phyloP scores from a whole-genome alignment of 176 grass and related monocot genomes.

The Eremochloa ophiuroides region DNA sequence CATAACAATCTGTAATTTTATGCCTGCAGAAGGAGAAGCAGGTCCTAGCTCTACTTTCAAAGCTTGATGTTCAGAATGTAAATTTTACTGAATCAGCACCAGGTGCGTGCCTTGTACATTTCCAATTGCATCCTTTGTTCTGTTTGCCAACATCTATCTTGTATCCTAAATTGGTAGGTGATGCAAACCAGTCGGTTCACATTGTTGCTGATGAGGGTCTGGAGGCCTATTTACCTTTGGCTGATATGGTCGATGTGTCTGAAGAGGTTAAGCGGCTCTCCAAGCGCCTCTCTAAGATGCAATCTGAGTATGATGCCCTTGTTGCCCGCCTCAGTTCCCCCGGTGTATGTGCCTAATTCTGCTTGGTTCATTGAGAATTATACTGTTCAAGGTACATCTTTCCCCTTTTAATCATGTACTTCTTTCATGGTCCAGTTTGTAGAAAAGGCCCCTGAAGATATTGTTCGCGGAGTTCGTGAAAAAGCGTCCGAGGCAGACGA shows the following conservation, averaged over 20 bases:
- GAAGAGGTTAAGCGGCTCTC: constrained; percentile 80
- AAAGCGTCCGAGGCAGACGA: constrained; percentile 86
- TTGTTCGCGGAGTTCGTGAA: constrained; percentile 80
- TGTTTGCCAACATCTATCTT: background rate
- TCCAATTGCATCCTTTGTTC: background rate
- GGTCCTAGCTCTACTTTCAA: constrained; percentile 71
- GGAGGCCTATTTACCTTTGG: constrained; percentile 88
- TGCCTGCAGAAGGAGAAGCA: constrained; percentile 75
- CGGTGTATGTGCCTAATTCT: constrained; percentile 42
- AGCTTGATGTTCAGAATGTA: constrained; percentile 72
- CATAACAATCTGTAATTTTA: background rate
- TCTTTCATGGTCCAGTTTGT: constrained; percentile 49
- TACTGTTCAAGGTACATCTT: background rate
- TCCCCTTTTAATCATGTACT: background rate
- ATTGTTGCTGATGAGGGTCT: constrained; percentile 81
- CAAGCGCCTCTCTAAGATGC: constrained; percentile 91
- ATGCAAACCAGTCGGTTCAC: constrained; percentile 90
- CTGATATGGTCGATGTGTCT: constrained; percentile 90
- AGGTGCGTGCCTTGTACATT: constrained; percentile 32
- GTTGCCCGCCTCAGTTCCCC: constrained; percentile 68
- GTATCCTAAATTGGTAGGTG: constrained; percentile 35
- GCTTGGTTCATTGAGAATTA: background rate
- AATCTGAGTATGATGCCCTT: constrained; percentile 82
- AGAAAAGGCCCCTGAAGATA: constrained; percentile 85
- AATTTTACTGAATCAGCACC: constrained; percentile 74